Base-by-base conservation (phyloP, 352 stramenopile genomes). In the Stramenopiles sp. region DNA sequence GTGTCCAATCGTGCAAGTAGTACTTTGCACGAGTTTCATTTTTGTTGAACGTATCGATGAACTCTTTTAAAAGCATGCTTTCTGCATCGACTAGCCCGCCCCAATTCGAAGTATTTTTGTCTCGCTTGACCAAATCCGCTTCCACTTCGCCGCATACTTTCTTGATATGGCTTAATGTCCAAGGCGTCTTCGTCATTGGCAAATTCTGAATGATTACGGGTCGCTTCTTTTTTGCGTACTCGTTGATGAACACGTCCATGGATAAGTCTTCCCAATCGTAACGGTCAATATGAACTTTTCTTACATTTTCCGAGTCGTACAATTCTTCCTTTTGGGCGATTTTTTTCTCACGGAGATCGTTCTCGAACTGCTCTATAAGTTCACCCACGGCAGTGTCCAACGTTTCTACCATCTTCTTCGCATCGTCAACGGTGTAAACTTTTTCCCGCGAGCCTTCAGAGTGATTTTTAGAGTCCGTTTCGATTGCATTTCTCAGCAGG, bases 91-190 rank as follows among this genome's bases (percentile, higher is more conserved):
- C 6, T 33, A 71, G 35, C 6, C 53, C 53, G 6, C 53, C 53
- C 53, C 53, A 71, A 71, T 71, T 71, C 2, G 53, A 35, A 4
- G 53, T 71, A 6, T 71, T 71, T 6, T 31, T 31, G 12, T 71
- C 53, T 2, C 53, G 53, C 2, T 35, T 71, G 12, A 35, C 35
- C 12, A 71, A 2, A 35, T 71, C 53, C 6, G 35, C 53, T 2
- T 2, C 6, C 1, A 6, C 4, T 2, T 71, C 35, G 33, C 53
- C 53, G 35, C 53, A 71, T 33, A 6, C 6, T 6, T 2, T 2
- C 12, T 71, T 71, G 2, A 71, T 71, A 71, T 71, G 53, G 33
- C 1, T 6, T 71, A 71, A 71, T 6, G 53, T 71, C 53, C 53
- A 71, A 31, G 53, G 53, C 2, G 12, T 6, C 35, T 71, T 71